Conservation (phyloP, 768 basidiomycete genomes). For the Psilocybe azurescens region DNA sequence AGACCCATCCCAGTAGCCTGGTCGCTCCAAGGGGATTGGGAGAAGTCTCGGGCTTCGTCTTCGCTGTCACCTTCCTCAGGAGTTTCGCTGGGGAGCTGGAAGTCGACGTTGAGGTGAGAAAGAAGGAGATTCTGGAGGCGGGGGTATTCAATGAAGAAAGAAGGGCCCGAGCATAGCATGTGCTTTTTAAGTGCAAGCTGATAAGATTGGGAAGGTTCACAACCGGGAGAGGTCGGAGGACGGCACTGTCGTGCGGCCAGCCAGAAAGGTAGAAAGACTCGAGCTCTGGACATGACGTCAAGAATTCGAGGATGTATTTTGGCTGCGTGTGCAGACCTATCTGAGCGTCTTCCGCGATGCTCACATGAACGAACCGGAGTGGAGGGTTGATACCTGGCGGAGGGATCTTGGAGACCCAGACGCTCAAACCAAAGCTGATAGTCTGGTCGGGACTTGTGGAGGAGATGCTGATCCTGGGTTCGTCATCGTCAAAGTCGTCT, state of each 20-base stretch:
- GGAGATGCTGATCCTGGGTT: slow-evolving; percentile 36
- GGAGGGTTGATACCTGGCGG: slow-evolving; percentile 44
- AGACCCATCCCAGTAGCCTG: slow-evolving; percentile 83
- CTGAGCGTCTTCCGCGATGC: slow-evolving; percentile 55
- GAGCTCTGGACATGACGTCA: slow-evolving; percentile 64
- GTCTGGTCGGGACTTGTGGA: slow-evolving; percentile 35
- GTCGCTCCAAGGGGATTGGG: slow-evolving; percentile 79
- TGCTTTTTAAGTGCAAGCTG: slow-evolving; percentile 58
- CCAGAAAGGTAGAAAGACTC: slow-evolving; percentile 64
- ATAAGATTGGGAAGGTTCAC: slow-evolving; percentile 64
- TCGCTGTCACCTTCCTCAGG: slow-evolving; percentile 72
- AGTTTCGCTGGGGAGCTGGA: slow-evolving; percentile 39
- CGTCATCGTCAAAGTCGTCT: slow-evolving; percentile 36
- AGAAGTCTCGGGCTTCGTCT: slow-evolving; percentile 75
- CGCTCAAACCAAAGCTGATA: slow-evolving; percentile 46
- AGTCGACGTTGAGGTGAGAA: slow-evolving; percentile 70
- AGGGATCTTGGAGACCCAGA: slow-evolving; percentile 58
- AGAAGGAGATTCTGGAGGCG: slow-evolving; percentile 65
- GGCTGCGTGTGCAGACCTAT: slow-evolving; percentile 46
- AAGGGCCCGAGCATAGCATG: slow-evolving; percentile 67
- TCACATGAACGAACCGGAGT: slow-evolving; percentile 61
- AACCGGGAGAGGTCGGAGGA: slow-evolving; percentile 38
- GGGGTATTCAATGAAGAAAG: slow-evolving; percentile 71
- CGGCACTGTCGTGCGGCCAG: slow-evolving; percentile 49
- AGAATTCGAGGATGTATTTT: slow-evolving; percentile 60